Evolutionary conservation across 78 protist species (phyloP), one percentile per base, ranked within the genome.

Genomic region (Speleostelium caveatum): DNA sequence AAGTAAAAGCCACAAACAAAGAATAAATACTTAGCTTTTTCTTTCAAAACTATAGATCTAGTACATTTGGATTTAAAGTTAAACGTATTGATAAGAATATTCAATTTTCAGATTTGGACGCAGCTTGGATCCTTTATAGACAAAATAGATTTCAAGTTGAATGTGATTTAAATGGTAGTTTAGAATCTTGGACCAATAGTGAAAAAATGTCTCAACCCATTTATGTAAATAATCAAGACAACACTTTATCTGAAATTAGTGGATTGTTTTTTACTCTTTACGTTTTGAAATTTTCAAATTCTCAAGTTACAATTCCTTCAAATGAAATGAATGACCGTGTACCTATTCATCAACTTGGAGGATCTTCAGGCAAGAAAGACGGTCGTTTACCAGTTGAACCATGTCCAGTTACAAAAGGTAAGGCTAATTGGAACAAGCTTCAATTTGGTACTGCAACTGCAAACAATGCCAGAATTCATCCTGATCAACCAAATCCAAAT

Each of bases 111-210:
- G 87, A 75, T 26, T 58, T 67, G 32, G 93, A 87, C 36, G 33
- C 74, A 16, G 93, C 93, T 24, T 87, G 93, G 93, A 77, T 87
- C 53, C 76, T 76, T 41, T 87, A 87, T 36, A 49, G 86, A 59
- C 93, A 87, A 69, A 87, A 87, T 72, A 66, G 86, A 59, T 87
- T 87, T 58, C 93, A 87, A 45, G 86, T 87, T 28, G 86, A 87
- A 41, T 74, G 77, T 21, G 89, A 80, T 35, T n/a, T 80, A 19
- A 59, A 35, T 65, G 89, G 89, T 19, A 41, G 71, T 39, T 68
- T 80, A 58, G 89, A 80, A 53, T 41, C 63, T 22, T 78, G 87
- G 87, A 51, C 51, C 22, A 80, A 80, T 17, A 59, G 38, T 30
- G 89, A 80, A 41, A 72, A 51, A 80, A 80, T 58, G 32, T 60